Evolutionary conservation across 805 yeast genomes (phyloP), one percentile per base, ranked within the genome.

Genomic region (Blastobotrys attinorum): DNA sequence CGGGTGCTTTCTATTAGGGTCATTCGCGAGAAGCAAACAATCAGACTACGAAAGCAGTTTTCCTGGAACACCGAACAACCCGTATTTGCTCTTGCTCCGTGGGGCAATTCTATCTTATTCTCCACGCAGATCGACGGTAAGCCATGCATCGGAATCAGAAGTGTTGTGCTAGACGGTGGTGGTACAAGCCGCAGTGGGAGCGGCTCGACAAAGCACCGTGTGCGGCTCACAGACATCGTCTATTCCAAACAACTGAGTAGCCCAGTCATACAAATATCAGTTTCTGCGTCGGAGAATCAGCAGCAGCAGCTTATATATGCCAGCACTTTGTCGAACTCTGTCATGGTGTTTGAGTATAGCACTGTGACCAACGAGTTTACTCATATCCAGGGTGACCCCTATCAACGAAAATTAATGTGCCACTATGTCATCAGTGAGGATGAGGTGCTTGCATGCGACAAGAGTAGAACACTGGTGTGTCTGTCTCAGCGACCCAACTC

Each of bases 21-120:
- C 4, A 41, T 43, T 3, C n/a, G n/a, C n/a, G n/a, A n/a, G n/a
- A n/a, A n/a, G n/a, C n/a, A n/a, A n/a, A 32, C 47, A 15, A 33
- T 49, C 16, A 27, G 53, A 17, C 39, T 20, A 21, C 47, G 29
- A 7, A 11, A 25, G 29, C 29, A 44, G 43, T 35, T 43, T 42
- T 32, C 33, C 6, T 44, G 46, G 42, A 7, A 7, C 3, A 27
- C 43, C 3, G 44, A 35, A 15, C 47, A 45, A 3, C 34, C 25
- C 5, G 49, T 46, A 4, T 21, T 23, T 17, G 38, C 47, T 13
- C 31, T 46, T 8, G 37, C 31, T 21, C 37, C 34, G 7, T 27
- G 38, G n/a, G 27, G 38, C 5, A 31, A 43, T 10, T 21, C n/a
- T n/a, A n/a, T n/a, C n/a, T n/a, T n/a, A n/a, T n/a, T n/a, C n/a